Base-by-base conservation (phyloP, 352 stramenopile species). In the Globisporangium nunn region DNA sequence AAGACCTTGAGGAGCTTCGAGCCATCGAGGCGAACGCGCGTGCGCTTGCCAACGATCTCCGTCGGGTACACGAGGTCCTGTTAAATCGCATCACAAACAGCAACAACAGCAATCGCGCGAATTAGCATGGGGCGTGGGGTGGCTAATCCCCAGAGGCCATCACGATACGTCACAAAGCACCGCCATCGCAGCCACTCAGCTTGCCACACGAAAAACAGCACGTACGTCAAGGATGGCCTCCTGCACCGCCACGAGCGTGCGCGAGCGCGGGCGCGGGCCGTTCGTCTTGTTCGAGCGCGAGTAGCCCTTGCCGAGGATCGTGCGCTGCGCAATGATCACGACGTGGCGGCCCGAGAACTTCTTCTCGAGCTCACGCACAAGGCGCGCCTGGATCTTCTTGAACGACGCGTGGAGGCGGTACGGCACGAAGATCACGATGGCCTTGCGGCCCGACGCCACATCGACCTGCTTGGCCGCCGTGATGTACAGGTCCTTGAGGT, bases 11-110 rank as follows among this genome's bases (percentile, higher is more conserved):
- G 74, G 54, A 98, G 79, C 82, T 99, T 98, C 63, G 91, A 95
- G 80, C 97, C 96, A 68, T 99, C 96, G 61, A 98, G 78, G 75
- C 93, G 96, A 71, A 97, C 98, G 63, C 96, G 84, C 45, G 95
- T 99, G 78, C 97, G 93, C 93, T 99, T 99, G 79, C 97, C 97
- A 58, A 99, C 96, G 70, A 99, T 99, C 78, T 99, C 97, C 43
- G 97, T 99, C 58, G 97, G 97, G 88, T 98, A 99, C 31, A 99
- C 96, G 57, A 99, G 89, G 79, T 99, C 96, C 78, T 97, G 75
- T 64, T 77, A 39, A 1, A 48, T 39, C 4, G 4, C 15, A 35
- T 18, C 46, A 57, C n/a, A 55, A 5, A 65, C 8, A 14, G 37
- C 7, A 47, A 67, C 59, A 46, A n/a, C 30, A 41, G 58, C 56